Evolutionary conservation across 805 yeast genomes (phyloP).

Genomic region (Teunomyces tritomae): DNA sequence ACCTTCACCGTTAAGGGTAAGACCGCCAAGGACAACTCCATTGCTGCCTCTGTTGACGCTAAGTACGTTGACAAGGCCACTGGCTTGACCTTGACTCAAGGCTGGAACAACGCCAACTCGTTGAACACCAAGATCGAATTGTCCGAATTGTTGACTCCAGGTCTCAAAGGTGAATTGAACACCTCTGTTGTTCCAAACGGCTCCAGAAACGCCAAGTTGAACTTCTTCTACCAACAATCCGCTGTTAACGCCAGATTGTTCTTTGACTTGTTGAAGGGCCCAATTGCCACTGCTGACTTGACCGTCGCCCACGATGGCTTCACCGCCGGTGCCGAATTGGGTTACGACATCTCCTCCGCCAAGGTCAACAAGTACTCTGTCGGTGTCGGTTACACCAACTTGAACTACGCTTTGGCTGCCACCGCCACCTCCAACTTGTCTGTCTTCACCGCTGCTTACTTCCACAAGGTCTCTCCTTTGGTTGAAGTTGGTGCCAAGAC

Average conservation of each 20-base stretch:
- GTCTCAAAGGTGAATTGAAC: constrained; percentile 88
- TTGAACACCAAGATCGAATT: constrained; percentile 92
- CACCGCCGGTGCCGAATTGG: constrained; percentile 95
- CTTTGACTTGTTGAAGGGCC: constrained; percentile 93
- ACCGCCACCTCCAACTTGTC: constrained; percentile 83
- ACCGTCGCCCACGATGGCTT: constrained; percentile 94
- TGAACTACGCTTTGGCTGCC: constrained; percentile 81
- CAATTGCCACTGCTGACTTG: constrained; percentile 91
- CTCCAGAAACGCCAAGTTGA: constrained; percentile 81
- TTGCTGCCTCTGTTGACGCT: constrained; percentile 87
- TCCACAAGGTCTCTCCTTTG: constrained; percentile 87
- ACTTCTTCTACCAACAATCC: constrained; percentile 88
- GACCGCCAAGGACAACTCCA: constrained; percentile 72
- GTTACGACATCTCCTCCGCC: constrained; percentile 92
- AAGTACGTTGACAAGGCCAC: constrained; percentile 89
- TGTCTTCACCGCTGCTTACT: constrained; percentile 91
- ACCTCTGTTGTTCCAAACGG: constrained; percentile 85
- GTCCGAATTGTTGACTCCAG: constrained; percentile 88
- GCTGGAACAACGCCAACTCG: constrained; percentile 94
- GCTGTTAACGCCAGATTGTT: constrained; percentile 91
- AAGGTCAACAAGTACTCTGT: constrained; percentile 91
- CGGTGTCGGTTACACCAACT: constrained; percentile 89
- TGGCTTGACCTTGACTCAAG: constrained; percentile 92
- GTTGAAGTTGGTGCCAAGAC: constrained; percentile 99
- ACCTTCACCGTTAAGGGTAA: constrained; percentile 93